phyloP scores from a whole-genome alignment of 192 early-diverging fungal genomes.

The Umbelopsis ramanniana region DNA sequence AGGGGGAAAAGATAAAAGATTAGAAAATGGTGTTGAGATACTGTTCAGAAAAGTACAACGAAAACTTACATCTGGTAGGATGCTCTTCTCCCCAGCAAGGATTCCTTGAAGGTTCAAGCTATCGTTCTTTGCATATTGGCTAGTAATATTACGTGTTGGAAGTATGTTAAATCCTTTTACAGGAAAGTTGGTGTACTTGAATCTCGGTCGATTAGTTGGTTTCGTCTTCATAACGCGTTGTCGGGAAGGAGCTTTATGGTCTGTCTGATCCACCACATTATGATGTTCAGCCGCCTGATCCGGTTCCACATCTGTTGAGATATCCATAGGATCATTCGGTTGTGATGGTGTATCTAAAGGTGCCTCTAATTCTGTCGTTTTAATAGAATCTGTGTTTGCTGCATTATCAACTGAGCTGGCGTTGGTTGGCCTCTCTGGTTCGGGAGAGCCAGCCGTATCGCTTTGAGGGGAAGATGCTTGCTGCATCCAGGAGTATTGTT shows the following conservation, averaged over 20 bases:
- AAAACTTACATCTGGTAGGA: slow-evolving; percentile 38
- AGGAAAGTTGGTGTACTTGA: slow-evolving; percentile 58
- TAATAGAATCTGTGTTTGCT: neutral
- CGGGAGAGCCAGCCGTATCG: neutral
- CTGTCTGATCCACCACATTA: neutral
- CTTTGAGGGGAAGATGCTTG: slow-evolving; percentile 22
- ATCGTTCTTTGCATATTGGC: slow-evolving; percentile 51
- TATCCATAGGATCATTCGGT: neutral
- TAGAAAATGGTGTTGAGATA: neutral
- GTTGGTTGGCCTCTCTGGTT: neutral
- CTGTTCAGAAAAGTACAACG: neutral
- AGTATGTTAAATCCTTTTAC: slow-evolving; percentile 47
- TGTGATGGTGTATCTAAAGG: neutral
- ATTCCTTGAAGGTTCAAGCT: slow-evolving; percentile 50
- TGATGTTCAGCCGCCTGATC: neutral
- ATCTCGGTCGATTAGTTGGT: slow-evolving; percentile 18
- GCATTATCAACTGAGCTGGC: neutral
- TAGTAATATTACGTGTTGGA: slow-evolving; percentile 54
- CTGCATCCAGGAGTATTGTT: slow-evolving; percentile 44
- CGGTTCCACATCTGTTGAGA: neutral
- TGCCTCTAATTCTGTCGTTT: neutral
- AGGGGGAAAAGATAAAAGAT: too few species aligned
- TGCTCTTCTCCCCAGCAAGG: slow-evolving; percentile 29
- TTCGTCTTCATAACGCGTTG: neutral
- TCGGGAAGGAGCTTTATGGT: neutral